Percentiles rank a stretch among this genome's conserved stretches.
phyloP scores from a whole-genome alignment of 768 basidiomycete species.

The Xerocomellus amylosporus region DNA sequence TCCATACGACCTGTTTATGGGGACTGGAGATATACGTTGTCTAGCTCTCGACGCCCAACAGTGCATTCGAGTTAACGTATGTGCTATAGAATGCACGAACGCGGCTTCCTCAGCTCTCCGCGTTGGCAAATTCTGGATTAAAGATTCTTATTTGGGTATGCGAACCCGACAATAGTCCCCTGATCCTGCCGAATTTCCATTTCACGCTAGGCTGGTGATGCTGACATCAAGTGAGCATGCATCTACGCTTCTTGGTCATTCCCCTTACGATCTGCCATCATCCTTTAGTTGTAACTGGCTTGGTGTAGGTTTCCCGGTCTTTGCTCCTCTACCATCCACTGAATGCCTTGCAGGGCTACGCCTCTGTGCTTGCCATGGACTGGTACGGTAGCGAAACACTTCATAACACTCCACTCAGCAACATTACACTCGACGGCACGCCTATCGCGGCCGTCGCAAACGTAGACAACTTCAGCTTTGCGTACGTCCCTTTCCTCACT shows the following conservation, averaged over 20 bases:
- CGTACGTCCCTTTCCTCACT: constrained; percentile 39
- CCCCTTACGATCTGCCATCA: background rate
- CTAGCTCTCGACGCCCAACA: background rate
- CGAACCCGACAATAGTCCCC: background rate
- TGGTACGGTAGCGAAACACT: constrained; percentile 44
- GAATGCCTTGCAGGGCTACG: constrained; percentile 25
- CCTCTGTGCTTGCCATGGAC: constrained; percentile 43
- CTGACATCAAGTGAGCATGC: constrained; percentile 26
- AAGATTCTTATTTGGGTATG: constrained; percentile 43
- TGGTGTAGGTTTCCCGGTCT: constrained; percentile 31
- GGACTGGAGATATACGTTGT: constrained; percentile 54
- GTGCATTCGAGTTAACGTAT: background rate
- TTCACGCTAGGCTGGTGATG: constrained; percentile 24
- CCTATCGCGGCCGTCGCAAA: constrained; percentile 60
- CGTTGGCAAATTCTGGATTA: constrained; percentile 35
- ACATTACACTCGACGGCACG: constrained; percentile 54
- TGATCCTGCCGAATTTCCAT: background rate
- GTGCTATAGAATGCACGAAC: constrained; percentile 34
- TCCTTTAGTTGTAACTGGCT: constrained; percentile 21
- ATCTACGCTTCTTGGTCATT: background rate
- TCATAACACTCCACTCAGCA: constrained; percentile 41
- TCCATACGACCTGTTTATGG: constrained; percentile 40
- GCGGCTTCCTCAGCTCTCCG: constrained; percentile 36
- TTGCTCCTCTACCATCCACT: background rate
- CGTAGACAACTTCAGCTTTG: constrained; percentile 65